phyloP scores from a whole-genome alignment of 2,329 filamentous ascomycete species.

The Teratosphaeria nubilosa region DNA sequence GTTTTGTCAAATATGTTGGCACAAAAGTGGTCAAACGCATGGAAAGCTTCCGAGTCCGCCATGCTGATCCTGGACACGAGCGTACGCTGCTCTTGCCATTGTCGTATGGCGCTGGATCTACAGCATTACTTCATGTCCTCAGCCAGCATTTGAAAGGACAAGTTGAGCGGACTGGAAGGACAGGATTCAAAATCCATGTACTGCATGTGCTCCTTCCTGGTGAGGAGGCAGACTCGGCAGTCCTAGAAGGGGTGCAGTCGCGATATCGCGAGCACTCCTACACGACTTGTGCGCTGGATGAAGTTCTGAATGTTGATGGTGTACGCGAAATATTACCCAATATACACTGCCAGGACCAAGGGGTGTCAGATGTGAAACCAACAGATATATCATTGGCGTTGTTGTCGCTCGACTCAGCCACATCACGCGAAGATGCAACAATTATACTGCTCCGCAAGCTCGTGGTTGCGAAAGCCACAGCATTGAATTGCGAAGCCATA shows the following conservation, averaged over 20 bases:
- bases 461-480: slow-evolving; percentile 54
- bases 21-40: slow-evolving; percentile 74
- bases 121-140: slow-evolving; percentile 65
- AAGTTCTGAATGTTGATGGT: slow-evolving; percentile 32
- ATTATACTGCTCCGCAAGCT: slow-evolving; percentile 62
- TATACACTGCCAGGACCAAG: too few relatives aligned
- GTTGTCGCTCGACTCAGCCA: slow-evolving; percentile 40
- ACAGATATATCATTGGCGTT: slow-evolving; percentile 2
- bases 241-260: slow-evolving; percentile 34
- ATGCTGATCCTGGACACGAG: slow-evolving; percentile 33
- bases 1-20: slow-evolving; percentile 67
- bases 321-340: slow-evolving; percentile 1
- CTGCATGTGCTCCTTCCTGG: slow-evolving; percentile 27
- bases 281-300: slow-evolving; percentile 52
- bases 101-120: slow-evolving; percentile 74
- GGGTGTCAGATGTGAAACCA: not conserved
- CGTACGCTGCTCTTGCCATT: slow-evolving; percentile 63
- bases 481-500: slow-evolving; percentile 55
- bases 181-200: slow-evolving; percentile 58
- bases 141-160: slow-evolving; percentile 59
- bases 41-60: slow-evolving; percentile 50
- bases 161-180: slow-evolving; percentile 51
- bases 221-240: not conserved
- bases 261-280: slow-evolving; percentile 59
- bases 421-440: slow-evolving; percentile 64